A percentile compares a stretch with the other conserved stretches of the same genome.
phyloP scores from a whole-genome alignment of 148 eudicot genomes.

The Nepenthes gracilis region DNA sequence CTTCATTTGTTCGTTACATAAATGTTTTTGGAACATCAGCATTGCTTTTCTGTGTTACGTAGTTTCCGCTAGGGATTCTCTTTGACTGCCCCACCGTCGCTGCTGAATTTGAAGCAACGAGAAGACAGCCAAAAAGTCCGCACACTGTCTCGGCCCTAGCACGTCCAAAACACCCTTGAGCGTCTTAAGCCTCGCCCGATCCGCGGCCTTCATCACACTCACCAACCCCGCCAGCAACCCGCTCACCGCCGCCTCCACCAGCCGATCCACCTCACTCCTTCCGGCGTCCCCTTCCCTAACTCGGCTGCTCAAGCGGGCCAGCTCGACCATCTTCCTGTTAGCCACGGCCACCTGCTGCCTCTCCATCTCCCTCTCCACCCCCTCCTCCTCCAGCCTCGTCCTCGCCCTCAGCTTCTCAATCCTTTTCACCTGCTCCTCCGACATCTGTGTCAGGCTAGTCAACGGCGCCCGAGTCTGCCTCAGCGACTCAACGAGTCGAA shows the following conservation, averaged over 20 bases:
- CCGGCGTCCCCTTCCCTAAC: conserved; percentile 7
- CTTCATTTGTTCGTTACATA: too few relatives aligned
- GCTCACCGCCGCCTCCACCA: conserved; percentile 27
- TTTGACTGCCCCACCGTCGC: neutral
- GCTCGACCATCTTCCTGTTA: conserved; percentile 34
- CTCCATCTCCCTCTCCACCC: conserved; percentile 63
- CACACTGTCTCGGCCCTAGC: conserved; percentile 29
- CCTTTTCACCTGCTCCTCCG: conserved; percentile 34
- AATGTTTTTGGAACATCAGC: too few relatives aligned
- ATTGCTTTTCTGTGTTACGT: too few relatives aligned
- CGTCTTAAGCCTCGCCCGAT: conserved; percentile 32
- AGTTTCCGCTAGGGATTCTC: neutral
- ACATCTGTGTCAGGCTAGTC: conserved; percentile 22
- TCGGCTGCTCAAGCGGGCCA: conserved; percentile 1
- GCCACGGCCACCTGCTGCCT: conserved; percentile 54
- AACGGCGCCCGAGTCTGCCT: conserved; percentile 17
- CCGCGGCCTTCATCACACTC: conserved; percentile 34
- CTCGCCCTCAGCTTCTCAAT: conserved; percentile 23
- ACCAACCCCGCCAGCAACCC: conserved; percentile 21
- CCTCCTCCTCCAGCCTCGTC: conserved; percentile 42
- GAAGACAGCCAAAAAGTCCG: too few relatives aligned
- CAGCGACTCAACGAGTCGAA: conserved; percentile 35
- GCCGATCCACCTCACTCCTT: conserved; percentile 1
- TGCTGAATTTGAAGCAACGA: too few relatives aligned
- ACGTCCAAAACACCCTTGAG: conserved; percentile 37